Conservation (phyloP, 192 early-diverging fungal species). For the Rhizophagus sp. region DNA sequence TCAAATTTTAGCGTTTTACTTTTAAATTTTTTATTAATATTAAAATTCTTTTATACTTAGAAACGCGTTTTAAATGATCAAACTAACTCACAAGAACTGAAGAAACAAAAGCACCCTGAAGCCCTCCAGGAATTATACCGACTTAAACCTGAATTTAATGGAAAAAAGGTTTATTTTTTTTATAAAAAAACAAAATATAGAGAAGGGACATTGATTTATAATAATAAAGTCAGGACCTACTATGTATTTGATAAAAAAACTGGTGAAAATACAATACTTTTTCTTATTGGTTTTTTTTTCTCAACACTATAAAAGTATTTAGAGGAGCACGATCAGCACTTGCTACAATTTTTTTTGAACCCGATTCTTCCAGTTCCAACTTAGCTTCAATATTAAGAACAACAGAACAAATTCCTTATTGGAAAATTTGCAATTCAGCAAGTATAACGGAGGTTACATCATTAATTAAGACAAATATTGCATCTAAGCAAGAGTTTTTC, state of each 20-base stretch:
- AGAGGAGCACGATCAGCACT: no score
- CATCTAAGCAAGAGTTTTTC: background rate
- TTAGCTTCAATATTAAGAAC: background rate
- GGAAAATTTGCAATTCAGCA: background rate
- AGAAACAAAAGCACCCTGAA: background rate
- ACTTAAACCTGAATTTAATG: no score
- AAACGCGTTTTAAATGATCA: no score
- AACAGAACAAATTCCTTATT: background rate
- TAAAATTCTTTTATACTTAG: no score
- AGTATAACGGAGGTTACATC: no score
- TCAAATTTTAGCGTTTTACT: no score
- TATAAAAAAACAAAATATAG: background rate
- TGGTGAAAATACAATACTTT: background rate
- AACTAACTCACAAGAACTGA: background rate
- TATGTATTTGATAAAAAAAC: background rate
- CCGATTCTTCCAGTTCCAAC: no score
- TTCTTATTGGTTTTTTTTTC: no score
- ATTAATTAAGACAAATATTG: background rate
- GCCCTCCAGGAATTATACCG: no score
- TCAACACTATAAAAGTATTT: no score
- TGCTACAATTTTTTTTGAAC: no score
- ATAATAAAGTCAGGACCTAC: background rate
- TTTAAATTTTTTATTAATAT: no score
- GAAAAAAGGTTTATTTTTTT: background rate
- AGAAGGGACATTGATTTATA: background rate